Conservation (phyloP, 1,284 basidiomycete species). For the Erythrobasidium hasegawianum region DNA sequence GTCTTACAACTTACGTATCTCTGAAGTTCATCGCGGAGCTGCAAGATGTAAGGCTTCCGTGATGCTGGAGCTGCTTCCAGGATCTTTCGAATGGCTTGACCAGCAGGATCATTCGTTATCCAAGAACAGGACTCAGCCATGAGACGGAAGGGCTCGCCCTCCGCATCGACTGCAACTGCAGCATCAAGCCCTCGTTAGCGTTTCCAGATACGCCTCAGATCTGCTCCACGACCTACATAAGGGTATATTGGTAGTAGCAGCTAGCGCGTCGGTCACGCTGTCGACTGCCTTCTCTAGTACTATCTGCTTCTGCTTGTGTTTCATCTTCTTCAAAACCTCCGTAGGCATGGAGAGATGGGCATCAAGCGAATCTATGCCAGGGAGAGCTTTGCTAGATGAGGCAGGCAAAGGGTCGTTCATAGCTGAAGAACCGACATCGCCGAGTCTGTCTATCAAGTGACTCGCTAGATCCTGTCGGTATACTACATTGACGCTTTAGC, state of each 20-base stretch:
- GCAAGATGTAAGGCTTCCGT: slow-evolving; percentile 20
- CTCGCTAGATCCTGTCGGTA: slow-evolving; percentile 39
- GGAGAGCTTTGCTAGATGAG: background rate
- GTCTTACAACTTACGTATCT: slow-evolving; percentile 16
- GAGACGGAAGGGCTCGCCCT: slow-evolving; percentile 39
- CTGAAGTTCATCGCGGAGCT: slow-evolving; percentile 19
- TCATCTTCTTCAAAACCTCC: slow-evolving; percentile 41
- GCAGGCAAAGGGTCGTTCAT: slow-evolving; percentile 3
- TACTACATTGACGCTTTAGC: too few species aligned
- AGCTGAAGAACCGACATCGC: slow-evolving; percentile 22
- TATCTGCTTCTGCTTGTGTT: slow-evolving; percentile 40
- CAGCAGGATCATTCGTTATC: slow-evolving; percentile 32
- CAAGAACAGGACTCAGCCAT: slow-evolving; percentile 39
- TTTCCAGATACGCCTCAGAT: too few species aligned
- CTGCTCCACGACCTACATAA: slow-evolving; percentile 27
- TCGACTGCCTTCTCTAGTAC: slow-evolving; percentile 37
- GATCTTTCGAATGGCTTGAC: slow-evolving; percentile 19
- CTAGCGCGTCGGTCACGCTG: slow-evolving; percentile 30
- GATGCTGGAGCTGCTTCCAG: slow-evolving; percentile 20
- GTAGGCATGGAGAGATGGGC: slow-evolving; percentile 38
- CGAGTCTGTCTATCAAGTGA: slow-evolving; percentile 35
- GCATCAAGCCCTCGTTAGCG: background rate
- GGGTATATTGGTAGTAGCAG: slow-evolving; percentile 9
- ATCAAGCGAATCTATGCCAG: slow-evolving; percentile 33
- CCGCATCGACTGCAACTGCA: slow-evolving; percentile 42